Base-by-base conservation (phyloP, 768 basidiomycete genomes). In the Saitozyma podzolica region DNA sequence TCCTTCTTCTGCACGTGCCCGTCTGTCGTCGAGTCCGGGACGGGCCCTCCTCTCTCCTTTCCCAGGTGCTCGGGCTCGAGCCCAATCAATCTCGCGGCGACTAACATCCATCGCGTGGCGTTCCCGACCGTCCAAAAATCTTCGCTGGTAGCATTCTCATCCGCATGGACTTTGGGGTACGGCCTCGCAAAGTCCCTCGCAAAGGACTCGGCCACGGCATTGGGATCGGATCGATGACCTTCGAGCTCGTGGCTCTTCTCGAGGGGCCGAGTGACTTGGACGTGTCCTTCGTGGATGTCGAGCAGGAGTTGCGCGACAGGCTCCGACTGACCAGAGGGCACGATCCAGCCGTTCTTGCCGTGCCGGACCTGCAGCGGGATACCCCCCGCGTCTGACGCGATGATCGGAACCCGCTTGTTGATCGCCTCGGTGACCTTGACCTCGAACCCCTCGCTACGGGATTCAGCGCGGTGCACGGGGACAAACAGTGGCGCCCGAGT, bases 301-400 rank as follows among this genome's bases (percentile, higher is more conserved):
- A 82, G 88, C 59, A 95, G 83, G 74, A 91, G 83, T 68, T 84
- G 81, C 42, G 92, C 90, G 52, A 94, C 91, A 7, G 86, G 81
- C 6, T 82, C 83, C 67, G 89, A 88, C 75, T 94, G 89, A 39
- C 88, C 88, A 9, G 87, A 84, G 16, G 86, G 85, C 66, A 88
- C 89, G 68, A 96, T 82, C 83, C 84, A 93, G 54, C 94, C 94
- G 66, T 89, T 91, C 80, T 91, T 88, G 58, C 91, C 92, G 67
- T 96, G 82, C 68, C 86, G 86, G 67, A 96, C 85, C 76, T 97
- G 94, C 52, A 96, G 86, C 48, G 94, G 94, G 74, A 97, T 95
- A 69, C 93, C 93, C 62, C 94, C 94, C 5, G 94, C 94, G 84
- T 83, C 75, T 56, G 84, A 87, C 8, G 90, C 90, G 71, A 97